These are phyloP conservation scores for Penicillium palitans DNA, from an alignment of 2,329 filamentous ascomycete species.

Conservation along the genomic window DNA sequence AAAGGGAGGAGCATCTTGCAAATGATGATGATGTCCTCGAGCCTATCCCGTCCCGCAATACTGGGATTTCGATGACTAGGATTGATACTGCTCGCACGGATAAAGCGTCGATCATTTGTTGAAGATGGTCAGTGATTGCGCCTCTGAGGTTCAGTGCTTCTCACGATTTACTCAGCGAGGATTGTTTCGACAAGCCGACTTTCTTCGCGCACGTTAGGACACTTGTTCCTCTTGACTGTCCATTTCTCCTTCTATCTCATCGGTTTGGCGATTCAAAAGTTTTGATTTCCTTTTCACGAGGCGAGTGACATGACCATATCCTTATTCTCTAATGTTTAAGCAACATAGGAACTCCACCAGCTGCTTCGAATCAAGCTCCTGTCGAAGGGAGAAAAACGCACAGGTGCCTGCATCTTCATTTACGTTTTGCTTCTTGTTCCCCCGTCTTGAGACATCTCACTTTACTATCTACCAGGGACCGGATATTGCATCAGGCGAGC, in stretches of 20 bases:
- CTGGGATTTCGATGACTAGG: constrained; percentile 15
- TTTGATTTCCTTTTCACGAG: constrained; percentile 1
- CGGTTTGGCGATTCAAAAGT: constrained; percentile 10
- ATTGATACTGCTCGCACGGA: constrained; percentile 25
- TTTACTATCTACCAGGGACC: not conserved
- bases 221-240: not conserved
- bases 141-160: not conserved
- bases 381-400: not conserved
- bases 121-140: not conserved
- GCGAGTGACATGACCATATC: constrained; percentile 4
- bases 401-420: not conserved
- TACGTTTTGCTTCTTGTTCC: not conserved
- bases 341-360: not conserved
- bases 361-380: not conserved
- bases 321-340: constrained; percentile 9
- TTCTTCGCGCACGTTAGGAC: not conserved
- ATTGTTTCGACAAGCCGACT: not conserved
- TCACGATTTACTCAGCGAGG: not conserved
- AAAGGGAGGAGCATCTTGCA: constrained; percentile 17
- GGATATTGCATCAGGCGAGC: not conserved
- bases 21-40: constrained; percentile 10
- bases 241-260: not conserved
- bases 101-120: constrained; percentile 25
- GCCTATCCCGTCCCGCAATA: constrained; percentile 15
- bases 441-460: not conserved